Base-by-base conservation (phyloP, 257 asterid species). In the Echium plantagineum region DNA sequence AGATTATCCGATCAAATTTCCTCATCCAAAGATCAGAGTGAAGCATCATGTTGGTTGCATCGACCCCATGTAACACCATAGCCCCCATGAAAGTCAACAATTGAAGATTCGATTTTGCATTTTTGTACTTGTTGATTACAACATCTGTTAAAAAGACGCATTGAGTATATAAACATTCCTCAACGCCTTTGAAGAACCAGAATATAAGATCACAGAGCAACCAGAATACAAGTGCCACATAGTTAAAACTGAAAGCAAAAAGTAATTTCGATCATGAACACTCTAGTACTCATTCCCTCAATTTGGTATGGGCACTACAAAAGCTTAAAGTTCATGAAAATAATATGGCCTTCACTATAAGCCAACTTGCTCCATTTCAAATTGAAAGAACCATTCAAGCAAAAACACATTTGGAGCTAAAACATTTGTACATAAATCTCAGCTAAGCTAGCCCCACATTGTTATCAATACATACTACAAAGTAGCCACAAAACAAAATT, bases 1-100 rank as follows among this genome's bases (percentile, higher is more conserved):
- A 86, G 35, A 86, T 69, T 48, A 86, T 86, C 22, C 86, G 69
- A 56, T 81, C 74, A 51, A 86, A 86, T 48, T 75, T 84, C 58
- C 53, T 52, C 65, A 55, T 24, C 16, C 10, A 51, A 18, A 84
- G 76, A 55, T 48, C 53, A 20, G 74, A 52, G 69, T 35, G 61
- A 59, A 0, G 52, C 70, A 21, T 60, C 72, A 86, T 80, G 57
- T 58, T 32, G 56, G 80, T 78, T 6, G 94, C 94, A 72, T 86
- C 79, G 61, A 86, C 84, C 49, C 74, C 77, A 46, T 80, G 78
- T 49, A 80, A 59, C 67, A 81, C 51, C 10, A 69, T 28, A 4
- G 81, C 89, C 28, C 95, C 87, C 3, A 72, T 66, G 4, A 5
- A 7, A n/a, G 46, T 22, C 76, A 86, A 65, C 42, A 0, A 12